Percentiles rank a stretch among this genome's conserved stretches.
phyloP scores from a whole-genome alignment of 345 rosid species.

The Heritiera fomes region DNA sequence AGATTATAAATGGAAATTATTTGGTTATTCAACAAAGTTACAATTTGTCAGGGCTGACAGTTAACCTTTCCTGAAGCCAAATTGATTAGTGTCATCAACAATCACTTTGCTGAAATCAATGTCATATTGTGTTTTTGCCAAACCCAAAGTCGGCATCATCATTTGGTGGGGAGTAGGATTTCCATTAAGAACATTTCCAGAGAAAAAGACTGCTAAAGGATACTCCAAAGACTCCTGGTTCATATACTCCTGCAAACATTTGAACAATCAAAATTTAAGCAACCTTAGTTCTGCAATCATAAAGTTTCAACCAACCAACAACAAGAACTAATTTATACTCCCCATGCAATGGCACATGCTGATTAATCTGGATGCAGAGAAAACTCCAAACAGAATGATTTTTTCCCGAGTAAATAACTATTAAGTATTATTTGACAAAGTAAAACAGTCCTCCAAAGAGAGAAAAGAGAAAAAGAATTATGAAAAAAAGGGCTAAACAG shows the following conservation, averaged over 20 bases:
- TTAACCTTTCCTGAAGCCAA: slow-evolving; percentile 11
- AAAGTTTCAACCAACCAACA: not conserved
- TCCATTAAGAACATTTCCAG: not conserved
- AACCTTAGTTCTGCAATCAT: not conserved
- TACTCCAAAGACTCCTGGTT: slow-evolving; percentile 25
- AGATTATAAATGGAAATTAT: not conserved
- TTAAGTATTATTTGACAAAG: not conserved
- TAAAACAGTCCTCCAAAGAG: not conserved
- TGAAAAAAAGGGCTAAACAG: not conserved
- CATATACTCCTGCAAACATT: slow-evolving; percentile 28
- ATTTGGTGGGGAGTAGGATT: slow-evolving; percentile 7
- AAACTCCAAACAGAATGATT: not conserved
- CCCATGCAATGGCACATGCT: not conserved
- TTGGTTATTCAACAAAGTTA: not conserved
- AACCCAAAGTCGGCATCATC: not conserved
- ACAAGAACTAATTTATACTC: not conserved
- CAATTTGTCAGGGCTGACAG: not conserved
- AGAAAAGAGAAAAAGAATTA: not conserved
- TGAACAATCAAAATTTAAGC: slow-evolving; percentile 3
- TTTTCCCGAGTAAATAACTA: not conserved
- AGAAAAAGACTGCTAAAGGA: slow-evolving; percentile 8
- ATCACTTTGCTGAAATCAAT: not conserved
- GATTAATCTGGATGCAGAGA: not conserved
- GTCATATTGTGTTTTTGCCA: not conserved
- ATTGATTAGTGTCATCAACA: not conserved